Percentiles rank a stretch among this genome's conserved stretches.
phyloP scores from a whole-genome alignment of 768 basidiomycete genomes.

The Mycena leptocephala region DNA sequence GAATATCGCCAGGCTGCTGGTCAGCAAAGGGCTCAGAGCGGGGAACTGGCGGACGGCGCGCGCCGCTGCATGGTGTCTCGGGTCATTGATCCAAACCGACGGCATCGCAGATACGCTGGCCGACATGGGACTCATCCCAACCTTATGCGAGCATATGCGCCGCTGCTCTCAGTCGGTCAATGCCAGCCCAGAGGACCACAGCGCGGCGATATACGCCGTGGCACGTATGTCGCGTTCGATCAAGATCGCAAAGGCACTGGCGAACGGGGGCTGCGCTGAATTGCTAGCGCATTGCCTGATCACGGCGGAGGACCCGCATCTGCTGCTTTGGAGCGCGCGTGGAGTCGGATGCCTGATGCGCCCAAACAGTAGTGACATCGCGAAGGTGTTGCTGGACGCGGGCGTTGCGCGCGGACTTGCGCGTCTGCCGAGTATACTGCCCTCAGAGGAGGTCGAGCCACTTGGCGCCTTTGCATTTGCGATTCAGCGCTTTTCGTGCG shows the following conservation, averaged over 20 bases:
- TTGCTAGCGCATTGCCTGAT: constrained; percentile 35
- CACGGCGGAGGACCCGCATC: constrained; percentile 36
- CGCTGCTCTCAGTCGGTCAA: constrained; percentile 18
- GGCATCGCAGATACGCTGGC: constrained; percentile 39
- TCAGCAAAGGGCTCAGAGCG: constrained; percentile 35
- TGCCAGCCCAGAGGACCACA: constrained; percentile 35
- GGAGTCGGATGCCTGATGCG: too few species aligned
- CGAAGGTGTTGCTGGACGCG: too few species aligned
- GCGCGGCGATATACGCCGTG: too few species aligned
- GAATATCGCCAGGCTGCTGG: constrained; percentile 33
- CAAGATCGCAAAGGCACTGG: constrained; percentile 41
- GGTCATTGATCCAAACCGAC: constrained; percentile 38
- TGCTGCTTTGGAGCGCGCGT: too few species aligned
- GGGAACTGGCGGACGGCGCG: constrained; percentile 22
- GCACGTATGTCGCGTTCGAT: constrained; percentile 44
- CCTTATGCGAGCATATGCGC: constrained; percentile 38
- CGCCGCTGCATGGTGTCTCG: constrained; percentile 41
- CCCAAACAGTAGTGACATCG: too few species aligned
- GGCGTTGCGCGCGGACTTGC: too few species aligned
- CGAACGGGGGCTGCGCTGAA: constrained; percentile 37
- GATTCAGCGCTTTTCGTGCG: too few species aligned
- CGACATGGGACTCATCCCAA: constrained; percentile 30
- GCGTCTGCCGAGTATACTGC: too few species aligned
- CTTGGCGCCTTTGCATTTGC: too few species aligned
- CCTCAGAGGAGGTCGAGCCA: too few species aligned